Base-by-base conservation (phyloP, 768 basidiomycete genomes). In the Leccinum rimulosum region DNA sequence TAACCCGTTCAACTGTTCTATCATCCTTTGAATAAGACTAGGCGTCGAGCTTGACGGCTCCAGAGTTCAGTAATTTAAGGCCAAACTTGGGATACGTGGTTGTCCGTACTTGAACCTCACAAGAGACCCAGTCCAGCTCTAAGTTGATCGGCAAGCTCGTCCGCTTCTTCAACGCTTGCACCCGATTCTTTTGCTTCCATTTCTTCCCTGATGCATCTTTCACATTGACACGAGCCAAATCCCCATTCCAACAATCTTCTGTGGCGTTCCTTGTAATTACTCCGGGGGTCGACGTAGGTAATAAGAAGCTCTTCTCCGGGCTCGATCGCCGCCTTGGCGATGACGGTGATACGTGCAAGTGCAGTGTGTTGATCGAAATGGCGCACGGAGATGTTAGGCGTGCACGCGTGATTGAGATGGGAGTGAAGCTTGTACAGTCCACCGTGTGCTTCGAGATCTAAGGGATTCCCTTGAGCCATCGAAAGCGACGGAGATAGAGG, bases 391-490 rank as follows among this genome's bases (percentile, higher is more conserved):
- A 87, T 65, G 71, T 93, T 95, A 0, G 94, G 92, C 17, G 76
- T 71, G 72, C 94, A 97, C 7, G 82, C 82, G 71, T 97, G 94
- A 72, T 96, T 97, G 31, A 95, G 72, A 64, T 95, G 91, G 2
- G 93, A 88, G 70, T 95, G 93, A 5, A 95, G 80, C 22, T 81
- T 82, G 74, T 95, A 96, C 10, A 96, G 76, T 2, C 93, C 93
- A 3, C 92, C 93, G 56, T 94, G 91, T 2, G 88, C 84, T 74
- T 95, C 93, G 53, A 94, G 77, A 67, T 94, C 88, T 88, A 14
- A 54, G 7, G 10, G 43, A 7, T 31, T 38, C 43, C 40, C 45
- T 50, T 57, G 36, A 55, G 53, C 47, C 51, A 50, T 38, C 55
- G n/a, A 58, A 56, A 38, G 22, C 15, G 15, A 51, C 27, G 49